Evolutionary conservation across 1,284 basidiomycete genomes (phyloP).

Genomic region (Spongispora temasekensis): DNA sequence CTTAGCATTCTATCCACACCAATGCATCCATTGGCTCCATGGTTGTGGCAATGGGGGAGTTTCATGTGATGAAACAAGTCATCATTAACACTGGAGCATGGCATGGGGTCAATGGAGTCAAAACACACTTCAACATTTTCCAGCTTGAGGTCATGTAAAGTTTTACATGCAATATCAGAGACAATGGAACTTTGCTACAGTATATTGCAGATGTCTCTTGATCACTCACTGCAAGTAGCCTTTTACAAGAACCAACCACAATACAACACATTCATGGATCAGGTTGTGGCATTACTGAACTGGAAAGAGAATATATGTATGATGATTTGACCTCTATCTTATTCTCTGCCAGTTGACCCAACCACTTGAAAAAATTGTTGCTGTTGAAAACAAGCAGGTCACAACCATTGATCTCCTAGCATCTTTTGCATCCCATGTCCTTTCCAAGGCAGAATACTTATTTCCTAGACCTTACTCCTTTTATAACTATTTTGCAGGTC

Average conservation of each 20-base stretch:
- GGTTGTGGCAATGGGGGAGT: background rate
- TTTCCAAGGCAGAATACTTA: background rate
- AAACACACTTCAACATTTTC: constrained; percentile 6
- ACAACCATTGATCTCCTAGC: background rate
- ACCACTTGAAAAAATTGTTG: background rate
- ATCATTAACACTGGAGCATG: background rate
- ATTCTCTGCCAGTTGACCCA: background rate
- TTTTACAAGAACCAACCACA: background rate
- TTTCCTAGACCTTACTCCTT: background rate
- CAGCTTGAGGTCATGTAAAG: constrained; percentile 10
- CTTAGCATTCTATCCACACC: constrained; percentile 5
- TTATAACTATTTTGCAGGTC: constrained; percentile 2
- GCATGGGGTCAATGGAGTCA: background rate
- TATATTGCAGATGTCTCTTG: constrained; percentile 9
- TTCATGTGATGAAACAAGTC: background rate
- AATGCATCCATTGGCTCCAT: background rate
- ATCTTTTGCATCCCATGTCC: background rate
- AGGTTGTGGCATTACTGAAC: background rate
- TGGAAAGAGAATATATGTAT: background rate
- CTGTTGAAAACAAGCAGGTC: background rate
- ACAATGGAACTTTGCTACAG: constrained; percentile 1
- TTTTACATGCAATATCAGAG: background rate
- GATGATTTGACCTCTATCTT: background rate
- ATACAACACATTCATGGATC: background rate
- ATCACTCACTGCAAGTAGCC: constrained; percentile 2